Evolutionary conservation across 768 basidiomycete species (phyloP), one percentile per base, ranked within the genome.

Genomic region (Cystofilobasidium bisporidii): DNA sequence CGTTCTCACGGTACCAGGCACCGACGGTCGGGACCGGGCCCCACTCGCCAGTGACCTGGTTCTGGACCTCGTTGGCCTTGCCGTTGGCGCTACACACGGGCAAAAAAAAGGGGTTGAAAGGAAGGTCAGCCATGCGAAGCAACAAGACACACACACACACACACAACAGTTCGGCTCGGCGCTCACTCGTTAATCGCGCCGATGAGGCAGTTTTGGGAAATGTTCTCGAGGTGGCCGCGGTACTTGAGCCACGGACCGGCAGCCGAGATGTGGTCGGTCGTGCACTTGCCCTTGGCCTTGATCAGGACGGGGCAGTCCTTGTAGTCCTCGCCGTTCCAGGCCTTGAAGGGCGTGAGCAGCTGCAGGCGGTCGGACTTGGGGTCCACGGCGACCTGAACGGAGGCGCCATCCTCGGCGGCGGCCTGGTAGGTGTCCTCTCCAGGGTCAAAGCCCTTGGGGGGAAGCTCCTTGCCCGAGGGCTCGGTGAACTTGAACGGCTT

Each of bases 211-310:
- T 97, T 97, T 79, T 97, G 69, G n/a, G 70, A 71, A 47, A 73
- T 73, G 61, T 73, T 73, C 50, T 72, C 53, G 43, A 73, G 64
- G 64, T 73, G 72, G n/a, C 72, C 72, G 50, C 72, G 63, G 60
- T 73, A 73, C 59, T 71, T 70, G 41, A 72, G 64, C 72, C 72
- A 73, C 3, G 72, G 72, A 59, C 72, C 72, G 30, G 69, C 72
- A 26, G 72, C 72, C 26, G 72, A 73, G 50, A 73, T 73, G 66
- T 73, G 72, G 62, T 73, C 72, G 43, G 72, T 73, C 20, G 72
- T 99, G 88, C 96, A 99, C 82, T 99, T 99, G 83, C 94, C 94
- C 81, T 86, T 83, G 72, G 90, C 96, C 84, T 99, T 99, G 84
- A 99, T 99, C 76, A 99, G 81, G 70, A 99, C 82, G 14, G 94